phyloP scores from a whole-genome alignment of 495 filamentous ascomycete genomes.

The Talaromyces nanjingensis region DNA sequence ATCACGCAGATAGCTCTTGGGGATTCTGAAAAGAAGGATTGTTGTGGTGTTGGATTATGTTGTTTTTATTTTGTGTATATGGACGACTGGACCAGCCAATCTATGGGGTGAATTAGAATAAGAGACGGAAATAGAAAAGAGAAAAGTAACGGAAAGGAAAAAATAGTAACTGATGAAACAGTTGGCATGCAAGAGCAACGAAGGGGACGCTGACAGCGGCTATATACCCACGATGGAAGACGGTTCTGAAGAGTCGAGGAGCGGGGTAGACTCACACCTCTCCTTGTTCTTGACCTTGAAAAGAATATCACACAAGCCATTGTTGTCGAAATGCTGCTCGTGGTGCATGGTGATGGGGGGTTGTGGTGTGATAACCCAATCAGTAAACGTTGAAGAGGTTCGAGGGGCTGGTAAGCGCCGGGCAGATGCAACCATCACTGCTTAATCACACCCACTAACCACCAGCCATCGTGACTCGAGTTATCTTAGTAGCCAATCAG shows the following conservation, averaged over 20 bases:
- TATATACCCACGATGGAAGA: slow-evolving; percentile 27
- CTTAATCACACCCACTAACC: not conserved
- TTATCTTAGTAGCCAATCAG: not conserved
- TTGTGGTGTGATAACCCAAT: not conserved
- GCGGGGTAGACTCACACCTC: slow-evolving; percentile 4
- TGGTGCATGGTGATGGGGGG: not conserved
- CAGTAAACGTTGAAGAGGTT: not conserved
- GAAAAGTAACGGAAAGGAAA: slow-evolving; percentile 16
- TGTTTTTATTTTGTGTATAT: slow-evolving; percentile 22
- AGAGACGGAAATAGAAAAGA: slow-evolving; percentile 32
- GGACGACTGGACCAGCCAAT: slow-evolving; percentile 39
- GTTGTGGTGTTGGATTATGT: slow-evolving; percentile 21
- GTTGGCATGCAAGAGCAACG: slow-evolving; percentile 19
- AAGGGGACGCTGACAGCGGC: slow-evolving; percentile 22
- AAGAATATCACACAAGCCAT: not conserved
- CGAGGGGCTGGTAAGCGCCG: slow-evolving; percentile 1
- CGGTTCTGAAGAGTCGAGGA: not conserved
- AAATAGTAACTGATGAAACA: slow-evolving; percentile 30
- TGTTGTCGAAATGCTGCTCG: not conserved
- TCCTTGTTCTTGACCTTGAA: not conserved
- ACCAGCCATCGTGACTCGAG: not conserved
- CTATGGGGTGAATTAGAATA: slow-evolving; percentile 19
- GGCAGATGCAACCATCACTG: slow-evolving; percentile 1
- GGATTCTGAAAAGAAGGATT: slow-evolving; percentile 12
- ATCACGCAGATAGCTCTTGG: slow-evolving; percentile 8